These are phyloP conservation scores for Hawksworthiomyces lignivorus DNA, from an alignment of 2,329 filamentous ascomycete species.

Conservation along the genomic window DNA sequence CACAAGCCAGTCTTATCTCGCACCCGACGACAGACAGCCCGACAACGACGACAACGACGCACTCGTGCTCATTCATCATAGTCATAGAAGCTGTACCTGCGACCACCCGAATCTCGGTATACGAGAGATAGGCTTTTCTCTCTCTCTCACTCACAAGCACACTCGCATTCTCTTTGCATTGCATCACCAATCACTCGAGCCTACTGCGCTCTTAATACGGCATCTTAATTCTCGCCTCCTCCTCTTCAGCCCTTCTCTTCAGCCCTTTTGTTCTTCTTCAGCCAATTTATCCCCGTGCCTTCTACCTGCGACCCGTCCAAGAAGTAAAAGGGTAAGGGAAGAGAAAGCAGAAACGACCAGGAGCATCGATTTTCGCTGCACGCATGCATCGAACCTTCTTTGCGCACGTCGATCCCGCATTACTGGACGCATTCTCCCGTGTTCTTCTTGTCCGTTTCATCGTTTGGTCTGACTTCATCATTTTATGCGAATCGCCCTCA, in stretches of 20 bases:
- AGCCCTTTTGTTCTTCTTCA: background rate
- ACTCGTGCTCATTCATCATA: too few species aligned
- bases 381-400: constrained; percentile 1
- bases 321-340: too few species aligned
- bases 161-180: background rate
- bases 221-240: background rate
- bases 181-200: too few species aligned
- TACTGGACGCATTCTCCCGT: constrained; percentile 12
- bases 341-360: background rate
- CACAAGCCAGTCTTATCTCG: too few species aligned
- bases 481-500: constrained; percentile 19
- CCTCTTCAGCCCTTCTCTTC: background rate
- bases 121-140: too few species aligned
- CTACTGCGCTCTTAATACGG: background rate
- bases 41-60: too few species aligned
- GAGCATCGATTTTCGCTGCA: background rate
- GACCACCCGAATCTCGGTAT: too few species aligned
- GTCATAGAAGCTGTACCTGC: too few species aligned
- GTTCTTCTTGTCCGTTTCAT: constrained; percentile 13
- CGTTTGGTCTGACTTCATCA: constrained; percentile 20
- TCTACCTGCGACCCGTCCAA: background rate
- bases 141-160: too few species aligned
- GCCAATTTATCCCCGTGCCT: constrained; percentile 2
- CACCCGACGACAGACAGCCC: too few species aligned
- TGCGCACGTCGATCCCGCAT: constrained; percentile 11